Base-by-base conservation (phyloP, 2,329 filamentous ascomycete genomes). In the Sporothrix mexicana region DNA sequence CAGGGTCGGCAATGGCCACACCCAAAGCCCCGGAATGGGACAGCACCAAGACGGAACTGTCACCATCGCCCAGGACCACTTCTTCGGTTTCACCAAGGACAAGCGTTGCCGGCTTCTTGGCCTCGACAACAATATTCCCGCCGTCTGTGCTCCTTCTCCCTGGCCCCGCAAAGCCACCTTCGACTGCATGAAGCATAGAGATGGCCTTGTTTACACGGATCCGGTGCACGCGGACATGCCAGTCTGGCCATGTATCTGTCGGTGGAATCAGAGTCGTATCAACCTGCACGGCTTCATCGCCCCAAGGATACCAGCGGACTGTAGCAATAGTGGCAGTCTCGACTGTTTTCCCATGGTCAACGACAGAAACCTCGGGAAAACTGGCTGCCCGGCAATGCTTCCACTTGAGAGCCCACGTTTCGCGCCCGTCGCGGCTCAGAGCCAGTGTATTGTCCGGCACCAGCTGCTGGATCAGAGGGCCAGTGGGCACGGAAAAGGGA, bases 141-240 rank as follows among this genome's bases (percentile, higher is more conserved):
- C 73, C 72, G 15, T 72, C 69, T 10, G 49, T 36, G 17, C 41
- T 67, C n/a, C 68, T 20, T 3, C 70, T 70, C 9, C 75, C 74
- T 12, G 70, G 73, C 9, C 77, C 76, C 0, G 78, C 77, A 72
- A 80, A 79, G 0, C 78, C 79, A 8, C 77, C 77, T 70, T 80
- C 78, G 0, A 77, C 75, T 10, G 74, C 67, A 23, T 73, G 68
- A 6, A 76, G 70, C 25, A 70, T 69, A 0, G 67, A 53, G 8
- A 67, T 15, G 1, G 45, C 25, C 43, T 53, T 17, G 41, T 25
- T 75, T 3, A 73, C 17, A 55, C 64, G 67, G 61, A 83, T 78
- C 9, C 74, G 77, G 73, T 83, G 82, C 13, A 80, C 76, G 4
- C 81, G 79, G 1, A 83, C 71, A 76, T 83, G 82, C 82, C 81